Evolutionary conservation across 2,329 filamentous ascomycete genomes (phyloP), one percentile per base, ranked within the genome.

Genomic region (Fragosphaeria purpurea): DNA sequence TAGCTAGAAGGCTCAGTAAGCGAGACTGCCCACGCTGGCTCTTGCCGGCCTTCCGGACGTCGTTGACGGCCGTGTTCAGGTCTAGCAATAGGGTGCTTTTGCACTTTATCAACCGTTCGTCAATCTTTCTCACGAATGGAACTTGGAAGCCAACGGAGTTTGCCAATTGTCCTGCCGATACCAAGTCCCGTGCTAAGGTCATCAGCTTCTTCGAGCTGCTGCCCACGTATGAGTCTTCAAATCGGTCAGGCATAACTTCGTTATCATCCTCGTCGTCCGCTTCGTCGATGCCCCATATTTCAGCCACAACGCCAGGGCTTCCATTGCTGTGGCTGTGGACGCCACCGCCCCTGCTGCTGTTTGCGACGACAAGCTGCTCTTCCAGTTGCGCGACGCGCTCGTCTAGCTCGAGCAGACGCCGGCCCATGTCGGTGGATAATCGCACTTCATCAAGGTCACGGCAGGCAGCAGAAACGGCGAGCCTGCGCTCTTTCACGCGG

Each of bases 391-490:
- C 69, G 39, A 88, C 60, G 50, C 82, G 64, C 54, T 81, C 79
- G 49, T 85, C 79, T 13, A 85, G 67, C 62, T 88, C 85, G 33
- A 90, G 62, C 69, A 90, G 73, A 57, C 72, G 72, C 54, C 80
- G 67, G 0, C 78, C 81, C 2, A 66, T 57, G 58, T 85, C 80
- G 41, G 91, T 82, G 47, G 82, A 73, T 10, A 69, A 67, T 52
- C 80, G 74, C 5, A 90, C 75, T n/a, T 61, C 68, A 54, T 73
- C 76, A 61, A 90, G 78, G 65, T 94, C 82, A n/a, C 70, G 65
- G 50, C 88, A 72, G 47, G 89, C 66, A 4, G 62, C 65, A 39
- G 72, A 71, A 2, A 89, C 78, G 58, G 91, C 83, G 22, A 67
- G 66, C 31, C 79, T 80, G 55, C 84, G 76, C 52, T 77, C 74